These are phyloP conservation scores for Ganoderma meredithae DNA, from an alignment of 1,284 basidiomycete genomes.

Conservation along the genomic window DNA sequence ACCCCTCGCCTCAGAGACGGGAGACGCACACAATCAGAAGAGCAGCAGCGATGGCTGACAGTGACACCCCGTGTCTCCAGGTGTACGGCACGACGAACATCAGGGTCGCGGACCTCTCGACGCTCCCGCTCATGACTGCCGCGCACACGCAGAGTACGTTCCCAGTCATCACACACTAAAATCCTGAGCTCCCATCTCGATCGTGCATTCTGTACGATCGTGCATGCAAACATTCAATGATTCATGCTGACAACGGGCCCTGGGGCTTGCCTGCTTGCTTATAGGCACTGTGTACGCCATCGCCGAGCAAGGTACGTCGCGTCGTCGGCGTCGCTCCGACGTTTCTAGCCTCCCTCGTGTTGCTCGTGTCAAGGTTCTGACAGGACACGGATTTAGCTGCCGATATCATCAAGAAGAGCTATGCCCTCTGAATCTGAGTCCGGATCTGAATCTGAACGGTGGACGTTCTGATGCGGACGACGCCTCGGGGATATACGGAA, in stretches of 20 bases:
- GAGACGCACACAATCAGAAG: too few species aligned
- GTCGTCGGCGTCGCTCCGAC: background rate
- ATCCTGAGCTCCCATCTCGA: too few species aligned
- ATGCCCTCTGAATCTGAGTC: background rate
- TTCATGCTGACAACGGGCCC: background rate
- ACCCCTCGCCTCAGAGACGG: too few species aligned
- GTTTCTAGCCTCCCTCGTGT: too few species aligned
- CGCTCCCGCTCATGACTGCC: slow-evolving; percentile 37
- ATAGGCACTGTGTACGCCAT: background rate
- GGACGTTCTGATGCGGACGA: too few species aligned
- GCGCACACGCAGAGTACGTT: slow-evolving; percentile 33
- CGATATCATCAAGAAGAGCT: background rate
- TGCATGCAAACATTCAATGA: too few species aligned
- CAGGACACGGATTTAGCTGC: background rate
- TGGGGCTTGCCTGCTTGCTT: background rate
- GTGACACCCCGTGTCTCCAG: slow-evolving; percentile 8
- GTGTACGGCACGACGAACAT: slow-evolving; percentile 40
- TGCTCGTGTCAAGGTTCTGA: background rate
- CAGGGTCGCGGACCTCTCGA: slow-evolving; percentile 43
- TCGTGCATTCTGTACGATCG: too few species aligned
- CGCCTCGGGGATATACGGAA: too few species aligned
- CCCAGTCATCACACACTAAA: too few species aligned
- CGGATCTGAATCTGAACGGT: too few species aligned
- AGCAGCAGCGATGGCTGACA: background rate
- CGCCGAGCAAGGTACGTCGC: slow-evolving; percentile 1